Base-by-base conservation (phyloP, 768 basidiomycete genomes). In the Phlegmacium glaucopus region DNA sequence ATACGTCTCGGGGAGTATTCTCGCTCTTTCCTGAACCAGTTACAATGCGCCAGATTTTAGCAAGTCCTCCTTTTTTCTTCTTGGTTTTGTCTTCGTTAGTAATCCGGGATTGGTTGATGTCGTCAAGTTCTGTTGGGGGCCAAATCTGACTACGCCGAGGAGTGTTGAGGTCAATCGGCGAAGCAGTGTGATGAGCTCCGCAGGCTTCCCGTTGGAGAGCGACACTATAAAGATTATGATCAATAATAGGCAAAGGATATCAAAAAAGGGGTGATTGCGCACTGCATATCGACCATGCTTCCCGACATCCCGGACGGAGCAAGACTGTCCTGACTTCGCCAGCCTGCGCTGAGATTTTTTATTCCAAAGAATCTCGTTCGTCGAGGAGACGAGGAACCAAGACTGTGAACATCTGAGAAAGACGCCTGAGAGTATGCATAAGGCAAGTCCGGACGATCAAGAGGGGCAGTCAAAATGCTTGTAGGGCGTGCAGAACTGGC, bases 241-340 rank as follows among this genome's bases (percentile, higher is more conserved):
- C n/a, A 53, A 42, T 38, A 17, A 49, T 42, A 22, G 18, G 37
- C 43, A 17, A 37, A 26, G 18, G 39, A 32, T 44, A 11, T 17
- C 22, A 46, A 42, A 37, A 13, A 52, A 42, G 44, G n/a, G n/a
- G 45, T 18, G 40, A 42, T 30, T 1, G 83, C 88, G 53, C 69
- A 92, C 90, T 93, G 90, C 90, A 93, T 92, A 63, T 92, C 87
- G 54, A 92, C 69, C 88, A 93, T 90, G 58, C 90, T 93, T 44
- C 90, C 90, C 3, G 86, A 85, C 61, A 86, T 76, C 7, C 85
- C 87, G 25, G 89, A 88, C n/a, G 79, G 76, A 1, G 88, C 85
- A 32, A 93, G 68, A 62, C 89, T 91, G 48, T 90, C 87, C 57
- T 85, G 86, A 60, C 88, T 91, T 54, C 79, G 73, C 82, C 84